Conservation (phyloP, 805 yeast species). For the Brettanomyces sp. region DNA sequence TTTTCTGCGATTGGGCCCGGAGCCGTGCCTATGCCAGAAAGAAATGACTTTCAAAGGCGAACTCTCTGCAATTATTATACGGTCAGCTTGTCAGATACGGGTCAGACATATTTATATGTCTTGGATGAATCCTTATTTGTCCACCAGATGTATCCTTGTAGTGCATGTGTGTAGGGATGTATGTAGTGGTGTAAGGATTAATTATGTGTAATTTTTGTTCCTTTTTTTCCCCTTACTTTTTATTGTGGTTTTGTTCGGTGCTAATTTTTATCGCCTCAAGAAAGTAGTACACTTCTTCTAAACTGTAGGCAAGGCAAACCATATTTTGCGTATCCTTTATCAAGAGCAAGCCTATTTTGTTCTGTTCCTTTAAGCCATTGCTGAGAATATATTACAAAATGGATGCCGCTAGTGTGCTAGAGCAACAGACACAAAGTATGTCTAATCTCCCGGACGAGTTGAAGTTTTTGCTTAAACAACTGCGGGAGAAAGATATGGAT, state of each 20-base stretch:
- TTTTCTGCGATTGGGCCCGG: neutral
- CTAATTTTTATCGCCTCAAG: no score
- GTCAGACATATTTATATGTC: neutral
- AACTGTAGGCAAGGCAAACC: no score
- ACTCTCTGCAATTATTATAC: neutral
- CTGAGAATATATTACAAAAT: conserved; percentile 24
- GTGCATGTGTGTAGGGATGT: neutral
- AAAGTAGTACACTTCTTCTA: no score
- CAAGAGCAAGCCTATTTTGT: no score
- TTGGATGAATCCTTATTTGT: no score
- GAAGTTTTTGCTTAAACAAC: conserved; percentile 69
- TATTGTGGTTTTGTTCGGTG: neutral
- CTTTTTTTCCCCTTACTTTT: neutral
- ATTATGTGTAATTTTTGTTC: neutral
- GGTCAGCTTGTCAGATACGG: conserved; percentile 2
- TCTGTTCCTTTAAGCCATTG: no score
- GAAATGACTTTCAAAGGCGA: conserved; percentile 2
- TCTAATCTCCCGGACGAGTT: conserved; percentile 85
- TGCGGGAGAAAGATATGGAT: conserved; percentile 58
- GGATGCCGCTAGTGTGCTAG: conserved; percentile 86
- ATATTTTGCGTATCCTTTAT: no score
- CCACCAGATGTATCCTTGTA: no score
- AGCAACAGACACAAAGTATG: conserved; percentile 51
- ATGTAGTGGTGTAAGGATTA: neutral
- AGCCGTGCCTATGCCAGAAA: conserved; percentile 4